phyloP scores from a whole-genome alignment of 768 basidiomycete species.

The Russula virescens region DNA sequence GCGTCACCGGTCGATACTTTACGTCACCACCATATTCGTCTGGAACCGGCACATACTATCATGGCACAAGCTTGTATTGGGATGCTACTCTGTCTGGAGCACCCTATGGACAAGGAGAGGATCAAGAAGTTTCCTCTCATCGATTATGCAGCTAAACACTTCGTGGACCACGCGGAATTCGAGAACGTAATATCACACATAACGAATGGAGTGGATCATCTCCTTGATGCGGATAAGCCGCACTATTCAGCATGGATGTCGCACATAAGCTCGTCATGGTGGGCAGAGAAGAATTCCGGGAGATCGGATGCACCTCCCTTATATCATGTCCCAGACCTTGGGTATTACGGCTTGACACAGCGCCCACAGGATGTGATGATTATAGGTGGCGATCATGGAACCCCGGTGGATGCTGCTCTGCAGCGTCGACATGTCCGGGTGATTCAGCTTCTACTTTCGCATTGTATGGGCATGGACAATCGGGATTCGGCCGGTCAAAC shows the following conservation, averaged over 20 bases:
- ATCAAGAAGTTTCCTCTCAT: not conserved
- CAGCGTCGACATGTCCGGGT: not conserved
- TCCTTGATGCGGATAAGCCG: not conserved
- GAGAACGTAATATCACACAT: not conserved
- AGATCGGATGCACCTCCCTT: not conserved
- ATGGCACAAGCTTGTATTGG: not conserved
- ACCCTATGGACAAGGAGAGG: not conserved
- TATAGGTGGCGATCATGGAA: not conserved
- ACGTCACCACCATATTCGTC: not conserved
- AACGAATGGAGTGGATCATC: not conserved
- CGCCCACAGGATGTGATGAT: not conserved
- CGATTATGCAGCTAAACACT: not conserved
- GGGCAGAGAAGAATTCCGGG: not conserved
- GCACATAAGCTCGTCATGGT: not conserved
- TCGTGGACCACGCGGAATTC: not conserved
- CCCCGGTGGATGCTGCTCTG: not conserved
- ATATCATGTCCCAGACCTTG: not conserved
- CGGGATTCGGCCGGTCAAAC: not conserved
- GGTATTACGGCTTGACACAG: not conserved
- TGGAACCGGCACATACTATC: not conserved
- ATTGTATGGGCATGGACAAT: not conserved
- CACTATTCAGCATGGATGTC: not conserved
- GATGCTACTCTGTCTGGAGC: not conserved
- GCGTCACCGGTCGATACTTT: not conserved
- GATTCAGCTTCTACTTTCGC: not conserved